Evolutionary conservation across 208 protist species (phyloP).

Genomic region (Kentomonas sorsogonicus): DNA sequence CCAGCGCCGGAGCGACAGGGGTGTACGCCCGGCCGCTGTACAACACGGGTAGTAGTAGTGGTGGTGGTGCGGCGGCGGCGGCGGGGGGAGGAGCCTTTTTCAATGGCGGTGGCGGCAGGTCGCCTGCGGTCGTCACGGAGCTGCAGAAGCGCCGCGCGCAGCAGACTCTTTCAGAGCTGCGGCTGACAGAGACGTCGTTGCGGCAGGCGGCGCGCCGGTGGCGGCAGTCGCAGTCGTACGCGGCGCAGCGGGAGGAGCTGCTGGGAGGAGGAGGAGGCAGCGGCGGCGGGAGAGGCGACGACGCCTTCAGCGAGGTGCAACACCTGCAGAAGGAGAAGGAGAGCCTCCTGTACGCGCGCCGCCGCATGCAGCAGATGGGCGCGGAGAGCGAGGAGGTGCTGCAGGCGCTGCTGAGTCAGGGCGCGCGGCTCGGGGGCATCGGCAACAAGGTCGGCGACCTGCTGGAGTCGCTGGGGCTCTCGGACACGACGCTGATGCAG

Average conservation of each 20-base stretch:
- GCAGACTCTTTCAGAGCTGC: constrained; percentile 59
- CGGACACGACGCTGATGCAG: constrained; percentile 69
- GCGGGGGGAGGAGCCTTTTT: no score
- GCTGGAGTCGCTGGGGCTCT: constrained; percentile 73
- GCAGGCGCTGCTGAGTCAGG: constrained; percentile 58
- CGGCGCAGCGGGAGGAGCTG: constrained; percentile 38
- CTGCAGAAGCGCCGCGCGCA: constrained; percentile 55
- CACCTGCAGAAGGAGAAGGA: constrained; percentile 50
- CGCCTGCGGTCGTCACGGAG: constrained; percentile 27
- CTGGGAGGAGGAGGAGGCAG: no score
- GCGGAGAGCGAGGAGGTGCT: constrained; percentile 63
- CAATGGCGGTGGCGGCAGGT: constrained; percentile 10
- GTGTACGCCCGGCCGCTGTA: no score
- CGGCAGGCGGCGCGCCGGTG: constrained; percentile 30
- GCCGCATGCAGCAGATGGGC: constrained; percentile 61
- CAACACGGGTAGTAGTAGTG: no score
- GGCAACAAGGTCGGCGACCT: constrained; percentile 53
- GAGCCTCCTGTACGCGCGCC: constrained; percentile 58
- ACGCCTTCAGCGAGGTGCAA: constrained; percentile 38
- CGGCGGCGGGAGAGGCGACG: not conserved
- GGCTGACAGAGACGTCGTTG: constrained; percentile 41
- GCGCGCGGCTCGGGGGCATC: constrained; percentile 43
- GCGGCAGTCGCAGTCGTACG: constrained; percentile 28
- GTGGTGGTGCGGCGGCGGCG: no score
- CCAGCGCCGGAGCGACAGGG: no score